These are phyloP conservation scores for Saccharomycopsis sp. DNA, from an alignment of 805 yeast species.

Conservation along the genomic window DNA sequence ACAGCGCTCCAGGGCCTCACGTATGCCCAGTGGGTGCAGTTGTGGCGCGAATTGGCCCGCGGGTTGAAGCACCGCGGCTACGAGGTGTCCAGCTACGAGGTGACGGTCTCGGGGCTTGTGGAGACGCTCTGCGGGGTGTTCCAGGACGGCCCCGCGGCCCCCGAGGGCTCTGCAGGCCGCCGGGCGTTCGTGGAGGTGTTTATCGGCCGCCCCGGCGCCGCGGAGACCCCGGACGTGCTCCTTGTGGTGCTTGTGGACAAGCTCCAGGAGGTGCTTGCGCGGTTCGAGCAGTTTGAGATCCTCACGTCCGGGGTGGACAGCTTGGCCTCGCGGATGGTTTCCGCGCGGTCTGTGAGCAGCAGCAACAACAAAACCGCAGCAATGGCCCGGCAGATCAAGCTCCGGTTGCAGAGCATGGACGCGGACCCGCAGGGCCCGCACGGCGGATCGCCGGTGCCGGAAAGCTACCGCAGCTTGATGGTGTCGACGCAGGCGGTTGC, in stretches of 20 bases:
- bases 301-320: slow-evolving; percentile 31
- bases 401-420: slow-evolving; percentile 43
- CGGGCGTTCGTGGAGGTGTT: slow-evolving; percentile 38
- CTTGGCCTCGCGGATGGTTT: slow-evolving; percentile 21
- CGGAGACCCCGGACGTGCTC: slow-evolving; percentile 30
- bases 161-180: slow-evolving; percentile 33
- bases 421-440: slow-evolving; percentile 14
- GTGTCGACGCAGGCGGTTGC: slow-evolving; percentile 55
- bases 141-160: slow-evolving; percentile 23
- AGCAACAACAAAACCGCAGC: slow-evolving; percentile 44
- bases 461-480: slow-evolving; percentile 28
- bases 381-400: slow-evolving; percentile 64
- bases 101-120: slow-evolving; percentile 62
- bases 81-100: slow-evolving; percentile 64
- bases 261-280: slow-evolving; percentile 65
- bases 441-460: slow-evolving; percentile 22
- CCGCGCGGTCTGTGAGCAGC: slow-evolving; percentile 12
- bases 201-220: slow-evolving; percentile 8
- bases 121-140: slow-evolving; percentile 36
- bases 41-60: slow-evolving; percentile 35
- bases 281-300: slow-evolving; percentile 69
- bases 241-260: slow-evolving; percentile 44
- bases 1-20: slow-evolving; percentile 16
- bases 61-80: slow-evolving; percentile 29
- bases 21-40: slow-evolving; percentile 27